Conservation (phyloP, 768 basidiomycete genomes). For the Lentinula sp. region DNA sequence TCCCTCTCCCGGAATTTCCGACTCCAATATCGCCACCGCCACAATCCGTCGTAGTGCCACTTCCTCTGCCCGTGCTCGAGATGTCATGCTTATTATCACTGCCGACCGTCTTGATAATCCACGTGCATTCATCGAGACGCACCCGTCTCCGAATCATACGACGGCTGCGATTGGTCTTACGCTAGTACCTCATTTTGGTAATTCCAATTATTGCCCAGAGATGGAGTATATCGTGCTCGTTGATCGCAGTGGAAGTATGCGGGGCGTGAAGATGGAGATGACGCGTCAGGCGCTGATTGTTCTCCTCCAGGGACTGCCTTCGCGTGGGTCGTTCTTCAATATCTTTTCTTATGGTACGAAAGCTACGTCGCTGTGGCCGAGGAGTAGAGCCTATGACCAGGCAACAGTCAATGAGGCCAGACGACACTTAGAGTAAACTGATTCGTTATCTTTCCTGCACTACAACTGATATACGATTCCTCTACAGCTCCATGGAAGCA, state of each 20-base stretch:
- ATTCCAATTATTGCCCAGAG: conserved; percentile 27
- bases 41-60: not conserved
- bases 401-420: conserved; percentile 16
- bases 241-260: conserved; percentile 56
- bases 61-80: conserved; percentile 31
- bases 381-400: conserved; percentile 26
- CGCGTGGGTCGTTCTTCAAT: conserved; percentile 40
- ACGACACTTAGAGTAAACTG: not conserved
- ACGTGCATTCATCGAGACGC: conserved; percentile 48
- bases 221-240: conserved; percentile 60
- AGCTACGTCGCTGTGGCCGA: conserved; percentile 25
- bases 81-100: conserved; percentile 47
- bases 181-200: conserved; percentile 43
- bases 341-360: conserved; percentile 45
- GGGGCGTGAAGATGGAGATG: conserved; percentile 28
- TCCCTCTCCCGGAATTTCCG: not conserved
- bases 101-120: conserved; percentile 46
- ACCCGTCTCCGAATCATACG: conserved; percentile 15
- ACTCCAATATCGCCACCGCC: not conserved
- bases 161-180: conserved; percentile 48
- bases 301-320: conserved; percentile 44
- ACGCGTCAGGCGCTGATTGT: conserved; percentile 41
- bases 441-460: too few relatives aligned
- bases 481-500: conserved; percentile 15
- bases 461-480: not conserved